These are phyloP conservation scores for Trichoderma polysporum DNA, from an alignment of 2,329 filamentous ascomycete genomes.

Conservation along the genomic window DNA sequence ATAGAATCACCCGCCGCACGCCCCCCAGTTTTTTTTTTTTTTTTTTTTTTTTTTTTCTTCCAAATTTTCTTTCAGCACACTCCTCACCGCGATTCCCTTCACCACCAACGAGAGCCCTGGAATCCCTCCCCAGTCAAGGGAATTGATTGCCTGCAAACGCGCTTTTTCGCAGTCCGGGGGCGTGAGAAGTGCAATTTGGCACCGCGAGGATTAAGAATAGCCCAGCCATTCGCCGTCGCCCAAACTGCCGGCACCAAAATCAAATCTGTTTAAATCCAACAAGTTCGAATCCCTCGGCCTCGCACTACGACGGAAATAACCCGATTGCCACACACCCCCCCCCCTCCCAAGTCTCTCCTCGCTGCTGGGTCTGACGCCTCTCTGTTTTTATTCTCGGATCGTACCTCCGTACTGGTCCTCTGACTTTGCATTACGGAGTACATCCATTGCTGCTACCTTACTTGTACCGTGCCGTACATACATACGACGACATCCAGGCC, in stretches of 20 bases:
- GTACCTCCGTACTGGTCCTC: conserved; percentile 29
- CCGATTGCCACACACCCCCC: conserved; percentile 32
- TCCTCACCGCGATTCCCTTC: conserved; percentile 4
- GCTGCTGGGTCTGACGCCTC: conserved; percentile 11
- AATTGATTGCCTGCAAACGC: conserved; percentile 3
- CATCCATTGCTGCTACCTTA: too few species aligned
- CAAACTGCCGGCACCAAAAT: conserved; percentile 13
- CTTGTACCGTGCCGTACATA: too few species aligned
- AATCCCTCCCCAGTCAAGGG: not conserved
- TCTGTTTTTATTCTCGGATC: not conserved
- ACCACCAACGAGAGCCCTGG: not conserved
- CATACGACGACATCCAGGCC: too few species aligned
- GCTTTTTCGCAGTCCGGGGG: not conserved
- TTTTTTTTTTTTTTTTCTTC: not conserved
- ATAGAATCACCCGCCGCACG: not conserved
- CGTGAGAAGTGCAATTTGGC: conserved; percentile 1
- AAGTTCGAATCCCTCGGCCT: conserved; percentile 4
- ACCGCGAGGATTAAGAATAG: not conserved
- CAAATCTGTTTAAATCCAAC: not conserved
- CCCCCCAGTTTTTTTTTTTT: not conserved
- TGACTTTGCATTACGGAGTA: not conserved
- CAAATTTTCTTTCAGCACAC: not conserved
- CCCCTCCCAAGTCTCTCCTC: conserved; percentile 25
- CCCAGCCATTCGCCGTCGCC: not conserved
- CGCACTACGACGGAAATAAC: conserved; percentile 34